Conservation (phyloP, 2,329 filamentous ascomycete species). For the Colletotrichum karsti region DNA sequence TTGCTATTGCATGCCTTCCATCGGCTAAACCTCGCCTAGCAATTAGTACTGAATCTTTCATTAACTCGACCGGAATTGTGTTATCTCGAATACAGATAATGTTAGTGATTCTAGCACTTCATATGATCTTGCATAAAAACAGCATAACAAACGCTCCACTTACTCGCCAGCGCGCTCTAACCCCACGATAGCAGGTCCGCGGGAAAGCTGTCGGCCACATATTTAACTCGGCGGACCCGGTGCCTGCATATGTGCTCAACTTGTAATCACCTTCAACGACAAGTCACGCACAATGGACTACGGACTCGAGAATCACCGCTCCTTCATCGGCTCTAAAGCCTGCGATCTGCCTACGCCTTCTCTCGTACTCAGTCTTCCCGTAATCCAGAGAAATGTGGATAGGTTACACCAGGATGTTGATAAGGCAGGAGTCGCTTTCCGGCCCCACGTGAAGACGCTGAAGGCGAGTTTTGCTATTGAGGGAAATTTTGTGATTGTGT, state of each 20-base stretch:
- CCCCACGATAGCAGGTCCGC: background rate
- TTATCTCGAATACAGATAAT: no score
- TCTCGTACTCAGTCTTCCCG: constrained; percentile 46
- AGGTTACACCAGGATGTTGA: constrained; percentile 48
- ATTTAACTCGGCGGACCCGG: background rate
- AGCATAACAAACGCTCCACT: no score
- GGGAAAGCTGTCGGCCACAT: background rate
- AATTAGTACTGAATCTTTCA: no score
- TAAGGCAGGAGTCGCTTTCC: constrained; percentile 44
- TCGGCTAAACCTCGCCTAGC: no score
- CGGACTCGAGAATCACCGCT: constrained; percentile 39
- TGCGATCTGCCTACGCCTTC: constrained; percentile 47
- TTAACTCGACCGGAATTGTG: no score
- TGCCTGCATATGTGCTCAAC: background rate
- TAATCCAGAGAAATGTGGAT: constrained; percentile 46
- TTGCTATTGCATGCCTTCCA: no score
- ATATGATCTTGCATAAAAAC: no score
- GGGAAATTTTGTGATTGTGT: fast-evolving
- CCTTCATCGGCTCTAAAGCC: constrained; percentile 43
- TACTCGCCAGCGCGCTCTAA: background rate
- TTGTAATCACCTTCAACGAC: background rate
- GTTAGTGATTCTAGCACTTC: no score
- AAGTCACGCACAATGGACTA: constrained; percentile 35
- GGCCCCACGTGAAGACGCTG: constrained; percentile 54
- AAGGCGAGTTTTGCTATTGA: constrained; percentile 38